These are phyloP conservation scores for Nematodospora valgi DNA, from an alignment of 805 yeast genomes.

Conservation along the genomic window DNA sequence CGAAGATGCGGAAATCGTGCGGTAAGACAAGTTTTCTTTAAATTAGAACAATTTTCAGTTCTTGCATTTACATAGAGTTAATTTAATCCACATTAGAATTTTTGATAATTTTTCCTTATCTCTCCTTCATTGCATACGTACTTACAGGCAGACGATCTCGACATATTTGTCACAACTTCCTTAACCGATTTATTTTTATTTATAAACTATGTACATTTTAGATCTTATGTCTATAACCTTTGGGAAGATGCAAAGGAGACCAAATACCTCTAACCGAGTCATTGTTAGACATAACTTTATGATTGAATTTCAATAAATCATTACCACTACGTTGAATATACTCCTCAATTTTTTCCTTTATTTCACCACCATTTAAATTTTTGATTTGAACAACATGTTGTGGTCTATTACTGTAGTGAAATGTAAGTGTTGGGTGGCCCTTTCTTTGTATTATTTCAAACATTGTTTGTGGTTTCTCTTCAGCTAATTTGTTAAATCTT, in stretches of 20 bases:
- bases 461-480: slow-evolving; percentile 60
- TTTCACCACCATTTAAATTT: slow-evolving; percentile 60
- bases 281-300: slow-evolving; percentile 73
- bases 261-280: slow-evolving; percentile 91
- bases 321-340: slow-evolving; percentile 72
- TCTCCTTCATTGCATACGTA: no score
- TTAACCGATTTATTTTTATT: background rate
- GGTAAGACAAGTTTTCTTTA: background rate
- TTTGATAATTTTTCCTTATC: no score
- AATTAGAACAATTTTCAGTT: background rate
- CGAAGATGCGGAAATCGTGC: slow-evolving; percentile 2
- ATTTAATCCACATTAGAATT: no score
- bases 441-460: slow-evolving; percentile 64
- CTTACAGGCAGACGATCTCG: no score
- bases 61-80: slow-evolving; percentile 2
- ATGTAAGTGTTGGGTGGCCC: slow-evolving; percentile 77
- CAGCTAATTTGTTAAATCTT: slow-evolving; percentile 55
- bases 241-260: slow-evolving; percentile 85
- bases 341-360: slow-evolving; percentile 61
- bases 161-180: no score
- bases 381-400: slow-evolving; percentile 62
- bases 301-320: slow-evolving; percentile 58
- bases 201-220: slow-evolving; percentile 22
- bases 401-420: slow-evolving; percentile 33
- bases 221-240: slow-evolving; percentile 38